Evolutionary conservation across 176 grass and related monocot genomes (phyloP), one percentile per base, ranked within the genome.

Genomic region (Oryza brachyantha): DNA sequence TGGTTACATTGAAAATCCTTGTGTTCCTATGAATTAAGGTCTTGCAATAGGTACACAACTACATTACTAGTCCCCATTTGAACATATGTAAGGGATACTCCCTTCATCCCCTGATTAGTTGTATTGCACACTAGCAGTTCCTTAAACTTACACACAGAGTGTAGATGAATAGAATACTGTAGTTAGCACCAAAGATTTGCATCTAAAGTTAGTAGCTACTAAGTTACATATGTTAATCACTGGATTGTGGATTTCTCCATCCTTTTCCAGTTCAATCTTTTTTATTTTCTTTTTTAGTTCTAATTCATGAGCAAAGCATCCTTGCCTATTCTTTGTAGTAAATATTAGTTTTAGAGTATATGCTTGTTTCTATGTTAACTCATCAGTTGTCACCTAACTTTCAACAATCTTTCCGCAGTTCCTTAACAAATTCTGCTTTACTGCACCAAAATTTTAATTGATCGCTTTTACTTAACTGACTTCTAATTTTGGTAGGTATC

Each of bases 401-500:
- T 37, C 19, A 32, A 28, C 1, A 50, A 75, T 40, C 54, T 76
- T 76, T 52, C 24, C 31, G 64, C 64, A 35, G 16, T 57, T 37
- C 24, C 24, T 72, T 64, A n/a, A 16, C 17, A 70, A 35, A 21
- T 71, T 48, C 29, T 62, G 9, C 1, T 28, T 79, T 73, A 2
- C 70, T 66, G 37, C 10, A 3, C 74, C 61, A 61, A 50, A 50
- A 24, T 83, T 48, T 72, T 14, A 65, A 52, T 13, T 68, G 40
- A 54, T 74, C 13, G n/a, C 35, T 26, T 82, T 59, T 29, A 58
- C 28, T 75, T 28, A 50, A 60, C 50, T 68, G 28, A 26, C 59
- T 48, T 57, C 45, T n/a, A 63, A 90, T 28, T 70, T 38, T 84
- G 29, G 57, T 78, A 93, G 91, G 91, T 81, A 93, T 99, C 45